Evolutionary conservation across 1,284 basidiomycete species (phyloP).

Genomic region (Acaromyces ingoldii): DNA sequence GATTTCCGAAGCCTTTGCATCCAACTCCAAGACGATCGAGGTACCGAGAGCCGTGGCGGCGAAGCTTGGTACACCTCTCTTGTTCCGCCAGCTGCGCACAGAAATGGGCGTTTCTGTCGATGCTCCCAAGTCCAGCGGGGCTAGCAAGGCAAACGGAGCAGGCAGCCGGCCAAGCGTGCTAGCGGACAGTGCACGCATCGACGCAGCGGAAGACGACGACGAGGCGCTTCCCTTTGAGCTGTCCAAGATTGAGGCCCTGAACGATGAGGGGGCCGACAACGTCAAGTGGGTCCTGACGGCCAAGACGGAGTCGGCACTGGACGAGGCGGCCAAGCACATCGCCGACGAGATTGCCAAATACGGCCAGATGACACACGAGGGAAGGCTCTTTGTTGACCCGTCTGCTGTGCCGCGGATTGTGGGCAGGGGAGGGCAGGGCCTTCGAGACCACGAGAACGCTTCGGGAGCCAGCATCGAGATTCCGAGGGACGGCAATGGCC

Average conservation of each 20-base stretch:
- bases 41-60: constrained; percentile 23
- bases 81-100: constrained; percentile 36
- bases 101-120: constrained; percentile 37
- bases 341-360: constrained; percentile 24
- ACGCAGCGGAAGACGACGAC: constrained; percentile 11
- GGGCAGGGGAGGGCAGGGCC: constrained; percentile 30
- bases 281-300: constrained; percentile 34
- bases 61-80: constrained; percentile 29
- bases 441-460: constrained; percentile 24
- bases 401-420: constrained; percentile 33
- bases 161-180: constrained; percentile 6
- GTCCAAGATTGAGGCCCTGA: constrained; percentile 27
- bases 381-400: constrained; percentile 25
- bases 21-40: constrained; percentile 21
- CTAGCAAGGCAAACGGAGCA: constrained; percentile 3
- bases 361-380: constrained; percentile 24
- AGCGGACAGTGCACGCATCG: constrained; percentile 28
- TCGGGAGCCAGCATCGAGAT: constrained; percentile 38
- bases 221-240: constrained; percentile 15
- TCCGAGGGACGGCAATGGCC: constrained; percentile 28
- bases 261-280: constrained; percentile 12
- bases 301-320: constrained; percentile 25
- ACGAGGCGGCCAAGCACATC: constrained; percentile 23
- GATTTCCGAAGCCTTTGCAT: constrained; percentile 28
- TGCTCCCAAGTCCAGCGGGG: constrained; percentile 18